Evolutionary conservation across 2,329 filamentous ascomycete genomes (phyloP), one percentile per base, ranked within the genome.

Genomic region (Aspergillus sergii): DNA sequence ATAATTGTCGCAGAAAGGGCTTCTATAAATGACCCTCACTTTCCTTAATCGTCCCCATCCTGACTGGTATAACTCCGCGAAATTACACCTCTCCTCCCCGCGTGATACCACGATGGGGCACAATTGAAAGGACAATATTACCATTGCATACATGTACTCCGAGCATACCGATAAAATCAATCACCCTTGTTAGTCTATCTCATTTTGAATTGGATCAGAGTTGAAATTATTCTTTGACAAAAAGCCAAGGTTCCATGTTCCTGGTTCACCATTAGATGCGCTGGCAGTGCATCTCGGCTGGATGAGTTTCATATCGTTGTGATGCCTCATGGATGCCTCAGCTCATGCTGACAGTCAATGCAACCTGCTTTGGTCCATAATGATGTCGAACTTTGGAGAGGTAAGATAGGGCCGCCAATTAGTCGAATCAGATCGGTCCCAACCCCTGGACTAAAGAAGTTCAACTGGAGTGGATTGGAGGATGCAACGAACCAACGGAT

Each of bases 401-500:
- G 50, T 19, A 16, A 26, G 16, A 51, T 16, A 16, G 28, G 28
- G 6, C 46, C 23, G 26, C 46, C 3, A 19, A 26, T 28, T 48
- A 14, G 45, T 28, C 48, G 50, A 46, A 55, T 55, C 16, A 54
- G 21, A 55, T 55, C 23, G 28, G 21, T 32, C 21, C 43, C 19
- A 56, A 26, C 36, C 50, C 50, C 58, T 50, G 54, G 51, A 56
- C 48, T 51, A 51, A 51, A 30, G 30, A 39, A 34, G 8, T 45
- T 43, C 19, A 32, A 23, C 32, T 9, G 16, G 9, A 10, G 23
- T 43, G 34, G 34, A 36, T 36, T 41, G 16, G 39, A 56, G 30
- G 32, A 23, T 58, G 62, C 56, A 43, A 64, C 59, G 50, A 63
- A 58, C 60, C 60, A 45, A 23, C 32, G 53, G 60, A 21, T 32